Evolutionary conservation across 495 filamentous ascomycete genomes (phyloP), one percentile per base, ranked within the genome.

Genomic region (Podospora pseudocomata): DNA sequence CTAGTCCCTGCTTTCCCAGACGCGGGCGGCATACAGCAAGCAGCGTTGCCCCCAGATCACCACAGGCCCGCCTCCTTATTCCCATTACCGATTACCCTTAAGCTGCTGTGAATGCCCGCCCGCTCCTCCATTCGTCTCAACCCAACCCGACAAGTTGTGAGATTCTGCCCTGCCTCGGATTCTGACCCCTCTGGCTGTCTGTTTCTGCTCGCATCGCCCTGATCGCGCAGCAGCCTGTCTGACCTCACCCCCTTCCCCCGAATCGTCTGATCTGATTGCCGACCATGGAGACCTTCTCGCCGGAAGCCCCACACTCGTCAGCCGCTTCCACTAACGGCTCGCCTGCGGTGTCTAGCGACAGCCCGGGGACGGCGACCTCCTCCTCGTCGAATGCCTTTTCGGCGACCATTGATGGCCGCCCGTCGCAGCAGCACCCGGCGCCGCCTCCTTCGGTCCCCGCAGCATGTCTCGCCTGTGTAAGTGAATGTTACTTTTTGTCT

Each of bases 401-500:
- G 74, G 76, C 74, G 74, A 79, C 77, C 73, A 71, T 64, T 67
- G 73, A 75, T 60, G 67, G 64, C 73, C 73, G 71, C 68, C 9
- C 53, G 58, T 71, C 73, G 49, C 78, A 76, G 67, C 65, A 66
- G 64, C 55, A 58, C n/a, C 60, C 73, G 5, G 69, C 74, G 54
- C 70, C 79, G 70, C 73, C 76, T 62, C 77, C 77, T 32, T 77
- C 81, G 54, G 81, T 84, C 30, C 79, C 80, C 66, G 80, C 81
- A 32, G 81, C 81, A 58, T 84, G 81, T 74, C 78, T 82, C 55
- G 78, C 79, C 53, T 84, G 81, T 74, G 81, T 84, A 73, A 78
- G 81, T 83, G 64, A 54, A 71, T 56, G 60, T 68, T 60, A 11
- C 54, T n/a, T 54, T n/a, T 23, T 68, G 54, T 72, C 73, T 64